Conservation (phyloP, 148 eudicot species). For the Pharnaceum exiguum region DNA sequence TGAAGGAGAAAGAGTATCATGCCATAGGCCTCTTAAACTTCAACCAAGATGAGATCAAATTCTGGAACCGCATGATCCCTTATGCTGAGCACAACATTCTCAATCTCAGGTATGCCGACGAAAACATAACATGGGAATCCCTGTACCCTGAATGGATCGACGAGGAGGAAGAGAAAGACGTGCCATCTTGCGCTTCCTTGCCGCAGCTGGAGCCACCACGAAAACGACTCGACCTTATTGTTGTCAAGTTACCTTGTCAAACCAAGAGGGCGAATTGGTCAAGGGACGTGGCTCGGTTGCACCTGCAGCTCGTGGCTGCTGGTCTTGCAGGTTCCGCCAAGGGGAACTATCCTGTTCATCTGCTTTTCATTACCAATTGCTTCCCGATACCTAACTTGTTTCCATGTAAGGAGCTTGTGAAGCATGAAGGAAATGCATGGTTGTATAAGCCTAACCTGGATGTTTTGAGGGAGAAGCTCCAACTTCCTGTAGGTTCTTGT, state of each 20-base stretch:
- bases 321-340: constrained; percentile 51
- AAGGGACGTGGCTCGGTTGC: constrained; percentile 71
- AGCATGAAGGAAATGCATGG: constrained; percentile 57
- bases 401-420: constrained; percentile 63
- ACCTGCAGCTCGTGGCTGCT: constrained; percentile 74
- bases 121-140: constrained; percentile 66
- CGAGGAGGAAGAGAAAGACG: constrained; percentile 77
- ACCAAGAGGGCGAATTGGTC: constrained; percentile 54
- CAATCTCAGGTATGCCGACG: constrained; percentile 37
- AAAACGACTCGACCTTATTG: constrained; percentile 57
- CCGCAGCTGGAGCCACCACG: constrained; percentile 54
- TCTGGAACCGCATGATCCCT: constrained; percentile 49
- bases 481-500: constrained; percentile 87
- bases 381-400: constrained; percentile 73
- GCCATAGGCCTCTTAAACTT: constrained; percentile 66
- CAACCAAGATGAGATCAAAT: constrained; percentile 35
- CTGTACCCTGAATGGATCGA: constrained; percentile 94
- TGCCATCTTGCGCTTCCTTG: constrained; percentile 60
- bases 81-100: constrained; percentile 35
- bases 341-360: constrained; percentile 47
- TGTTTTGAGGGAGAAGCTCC: constrained; percentile 52
- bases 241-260: constrained; percentile 70
- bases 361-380: constrained; percentile 57
- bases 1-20: constrained; percentile 30
- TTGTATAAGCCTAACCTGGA: constrained; percentile 59